phyloP scores from a whole-genome alignment of 2,329 filamentous ascomycete genomes.

The Aspergillus neoniger region DNA sequence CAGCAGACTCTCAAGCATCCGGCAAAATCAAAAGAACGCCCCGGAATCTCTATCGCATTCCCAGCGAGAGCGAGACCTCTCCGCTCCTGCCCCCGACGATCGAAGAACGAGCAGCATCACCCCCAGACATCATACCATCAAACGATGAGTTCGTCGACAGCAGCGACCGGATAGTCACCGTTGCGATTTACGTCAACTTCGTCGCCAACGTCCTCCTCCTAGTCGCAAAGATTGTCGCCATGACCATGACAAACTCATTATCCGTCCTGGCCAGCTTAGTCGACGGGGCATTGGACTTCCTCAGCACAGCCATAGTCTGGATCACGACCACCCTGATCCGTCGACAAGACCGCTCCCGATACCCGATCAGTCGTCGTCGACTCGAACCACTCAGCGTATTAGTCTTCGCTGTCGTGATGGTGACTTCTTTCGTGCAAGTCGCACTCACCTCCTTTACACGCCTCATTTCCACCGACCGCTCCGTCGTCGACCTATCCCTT shows the following conservation, averaged over 20 bases:
- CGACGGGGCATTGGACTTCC: constrained; percentile 67
- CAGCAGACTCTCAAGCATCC: constrained; percentile 23
- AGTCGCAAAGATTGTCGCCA: constrained; percentile 73
- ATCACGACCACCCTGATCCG: constrained; percentile 61
- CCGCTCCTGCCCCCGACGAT: constrained; percentile 34
- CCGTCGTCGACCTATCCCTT: constrained; percentile 70
- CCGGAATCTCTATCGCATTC: constrained; percentile 77
- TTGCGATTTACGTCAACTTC: constrained; percentile 86
- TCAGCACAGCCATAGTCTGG: constrained; percentile 65
- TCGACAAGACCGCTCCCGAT: constrained; percentile 62
- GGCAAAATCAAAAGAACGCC: constrained; percentile 70
- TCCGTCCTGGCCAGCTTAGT: constrained; percentile 67
- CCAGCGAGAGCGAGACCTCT: constrained; percentile 38
- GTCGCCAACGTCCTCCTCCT: constrained; percentile 75
- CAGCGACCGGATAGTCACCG: constrained; percentile 72
- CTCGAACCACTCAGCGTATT: constrained; percentile 67
- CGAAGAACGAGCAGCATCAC: constrained; percentile 63
- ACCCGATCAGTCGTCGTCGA: constrained; percentile 63
- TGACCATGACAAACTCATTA: constrained; percentile 70
- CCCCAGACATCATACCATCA: constrained; percentile 49
- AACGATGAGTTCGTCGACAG: constrained; percentile 60
- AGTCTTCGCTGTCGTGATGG: constrained; percentile 67
- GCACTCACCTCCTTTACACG: constrained; percentile 62
- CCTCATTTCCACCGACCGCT: constrained; percentile 59
- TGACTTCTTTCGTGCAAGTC: constrained; percentile 64